Evolutionary conservation across 352 stramenopile species (phyloP).

Genomic region (Aphanomyces invadans): DNA sequence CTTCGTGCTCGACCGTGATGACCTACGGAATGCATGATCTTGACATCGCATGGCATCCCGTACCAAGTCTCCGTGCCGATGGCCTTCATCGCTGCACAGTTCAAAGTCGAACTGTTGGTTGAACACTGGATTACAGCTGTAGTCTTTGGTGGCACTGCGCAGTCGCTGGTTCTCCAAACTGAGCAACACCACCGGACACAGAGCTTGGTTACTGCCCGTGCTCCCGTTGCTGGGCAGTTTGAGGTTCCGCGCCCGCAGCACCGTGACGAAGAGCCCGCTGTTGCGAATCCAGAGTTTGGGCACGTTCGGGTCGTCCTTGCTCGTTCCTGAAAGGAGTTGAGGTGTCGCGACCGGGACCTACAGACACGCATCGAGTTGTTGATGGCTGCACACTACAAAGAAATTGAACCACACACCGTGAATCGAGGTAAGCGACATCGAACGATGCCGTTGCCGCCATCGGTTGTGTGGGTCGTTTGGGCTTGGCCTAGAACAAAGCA

Average conservation of each 20-base stretch:
- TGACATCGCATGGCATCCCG: too few relatives aligned
- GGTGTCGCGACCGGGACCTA: conserved; percentile 19
- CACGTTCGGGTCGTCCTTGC: neutral
- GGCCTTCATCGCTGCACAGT: neutral
- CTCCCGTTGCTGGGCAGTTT: neutral
- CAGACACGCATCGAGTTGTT: too few relatives aligned
- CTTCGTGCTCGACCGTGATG: conserved; percentile 15
- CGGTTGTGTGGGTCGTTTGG: neutral
- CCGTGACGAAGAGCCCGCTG: conserved; percentile 22
- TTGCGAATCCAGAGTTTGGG: conserved; percentile 21
- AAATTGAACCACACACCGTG: conserved; percentile 11
- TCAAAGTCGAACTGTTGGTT: conserved; percentile 25
- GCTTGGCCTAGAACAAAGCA: neutral
- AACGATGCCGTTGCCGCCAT: neutral
- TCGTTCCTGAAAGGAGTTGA: neutral
- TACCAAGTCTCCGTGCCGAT: conserved; percentile 17
- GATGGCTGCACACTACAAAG: too few relatives aligned
- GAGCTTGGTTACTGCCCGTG: neutral
- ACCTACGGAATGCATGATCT: too few relatives aligned
- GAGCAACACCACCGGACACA: conserved; percentile 12
- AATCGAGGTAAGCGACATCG: conserved; percentile 19
- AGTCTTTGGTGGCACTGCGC: conserved; percentile 2
- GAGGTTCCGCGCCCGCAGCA: conserved; percentile 13
- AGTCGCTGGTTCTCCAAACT: conserved; percentile 9
- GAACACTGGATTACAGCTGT: neutral